These are phyloP conservation scores for Pestalotiopsis sp. DNA, from an alignment of 2,329 filamentous ascomycete species.

Conservation along the genomic window DNA sequence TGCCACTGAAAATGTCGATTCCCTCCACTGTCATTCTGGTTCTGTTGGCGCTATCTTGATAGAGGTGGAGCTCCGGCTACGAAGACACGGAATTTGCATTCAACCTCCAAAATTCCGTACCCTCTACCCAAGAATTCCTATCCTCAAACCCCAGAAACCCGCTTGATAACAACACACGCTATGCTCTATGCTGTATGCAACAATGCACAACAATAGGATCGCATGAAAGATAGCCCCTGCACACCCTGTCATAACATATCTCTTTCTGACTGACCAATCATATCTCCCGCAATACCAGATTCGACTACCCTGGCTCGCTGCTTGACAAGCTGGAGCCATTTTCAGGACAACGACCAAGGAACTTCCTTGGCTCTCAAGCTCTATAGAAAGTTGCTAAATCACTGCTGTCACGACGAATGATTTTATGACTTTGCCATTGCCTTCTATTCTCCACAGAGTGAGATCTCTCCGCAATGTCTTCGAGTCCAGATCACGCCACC, in stretches of 20 bases:
- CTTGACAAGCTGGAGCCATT: neutral
- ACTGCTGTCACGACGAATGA: neutral
- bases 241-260: neutral
- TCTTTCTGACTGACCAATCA: neutral
- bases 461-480: neutral
- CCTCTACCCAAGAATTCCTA: neutral
- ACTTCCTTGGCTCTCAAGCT: neutral
- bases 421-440: neutral
- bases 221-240: neutral
- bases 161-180: slow-evolving; percentile 1
- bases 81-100: slow-evolving; percentile 1
- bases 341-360: neutral
- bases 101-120: neutral
- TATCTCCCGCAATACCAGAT: neutral
- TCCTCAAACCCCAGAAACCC: neutral
- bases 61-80: neutral
- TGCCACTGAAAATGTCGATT: neutral
- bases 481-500: neutral
- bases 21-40: neutral
- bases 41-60: neutral
- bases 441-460: neutral
- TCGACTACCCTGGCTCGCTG: neutral
- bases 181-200: neutral
- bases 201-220: neutral
- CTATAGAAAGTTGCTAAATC: slow-evolving; percentile 1